Conservation (phyloP, 2,329 filamentous ascomycete species). For the Metarhizium anisopliae region DNA sequence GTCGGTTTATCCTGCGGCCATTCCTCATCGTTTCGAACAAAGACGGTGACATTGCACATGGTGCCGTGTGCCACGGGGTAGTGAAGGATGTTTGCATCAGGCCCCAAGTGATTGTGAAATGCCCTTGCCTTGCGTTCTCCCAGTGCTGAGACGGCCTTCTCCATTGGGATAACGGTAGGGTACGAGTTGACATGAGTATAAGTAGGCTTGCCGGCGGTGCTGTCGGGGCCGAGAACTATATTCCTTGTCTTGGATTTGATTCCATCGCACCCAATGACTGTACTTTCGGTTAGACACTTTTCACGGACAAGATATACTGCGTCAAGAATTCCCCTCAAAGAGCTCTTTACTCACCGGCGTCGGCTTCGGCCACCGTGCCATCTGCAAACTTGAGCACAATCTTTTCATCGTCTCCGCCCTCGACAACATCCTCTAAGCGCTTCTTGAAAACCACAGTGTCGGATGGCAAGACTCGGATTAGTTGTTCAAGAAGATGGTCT, state of each 20-base stretch:
- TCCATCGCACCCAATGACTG: conserved; percentile 8
- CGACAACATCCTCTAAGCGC: background rate
- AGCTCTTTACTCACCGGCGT: background rate
- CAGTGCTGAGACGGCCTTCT: conserved; percentile 1
- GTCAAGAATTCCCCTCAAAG: background rate
- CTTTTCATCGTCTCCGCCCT: background rate
- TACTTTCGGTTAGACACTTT: background rate
- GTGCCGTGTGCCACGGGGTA: conserved; percentile 2
- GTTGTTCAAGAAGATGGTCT: background rate
- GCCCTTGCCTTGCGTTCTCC: background rate
- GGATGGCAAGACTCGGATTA: background rate
- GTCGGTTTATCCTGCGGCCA: conserved; percentile 1
- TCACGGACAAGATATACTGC: no score
- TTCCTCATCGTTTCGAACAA: conserved; percentile 3
- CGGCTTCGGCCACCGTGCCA: background rate
- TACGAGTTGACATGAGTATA: conserved; percentile 4
- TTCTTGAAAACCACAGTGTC: background rate
- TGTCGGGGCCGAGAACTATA: background rate
- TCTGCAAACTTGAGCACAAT: background rate
- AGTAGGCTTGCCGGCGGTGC: conserved; percentile 1
- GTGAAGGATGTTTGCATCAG: background rate
- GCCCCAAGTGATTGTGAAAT: conserved; percentile 1
- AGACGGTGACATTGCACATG: background rate
- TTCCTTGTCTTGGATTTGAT: conserved; percentile 5
- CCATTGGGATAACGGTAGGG: conserved; percentile 1